These are phyloP conservation scores for Trichophyton benhamiae DNA, from an alignment of 2,329 filamentous ascomycete species.

Conservation along the genomic window DNA sequence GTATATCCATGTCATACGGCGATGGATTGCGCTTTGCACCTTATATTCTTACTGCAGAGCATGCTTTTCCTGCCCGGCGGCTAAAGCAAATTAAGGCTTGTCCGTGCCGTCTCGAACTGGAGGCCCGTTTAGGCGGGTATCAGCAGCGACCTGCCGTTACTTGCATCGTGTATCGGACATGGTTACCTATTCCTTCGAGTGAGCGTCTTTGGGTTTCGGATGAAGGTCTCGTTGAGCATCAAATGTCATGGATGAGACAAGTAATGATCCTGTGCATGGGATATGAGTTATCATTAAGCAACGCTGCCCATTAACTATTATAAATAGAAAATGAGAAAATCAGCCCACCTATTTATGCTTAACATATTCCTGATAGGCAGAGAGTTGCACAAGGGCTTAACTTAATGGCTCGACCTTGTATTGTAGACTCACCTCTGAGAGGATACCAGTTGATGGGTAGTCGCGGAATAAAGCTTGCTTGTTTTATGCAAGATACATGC, in stretches of 20 bases:
- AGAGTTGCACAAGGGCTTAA: neutral
- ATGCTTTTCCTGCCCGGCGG: neutral
- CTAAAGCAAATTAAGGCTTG: neutral
- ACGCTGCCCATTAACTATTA: too few species aligned
- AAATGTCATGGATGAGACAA: neutral
- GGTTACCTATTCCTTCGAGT: neutral
- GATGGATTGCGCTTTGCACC: too few species aligned
- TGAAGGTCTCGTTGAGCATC: neutral
- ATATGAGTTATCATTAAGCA: too few species aligned
- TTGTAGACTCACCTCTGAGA: neutral
- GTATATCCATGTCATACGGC: too few species aligned
- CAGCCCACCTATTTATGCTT: too few species aligned
- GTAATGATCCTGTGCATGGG: too few species aligned
- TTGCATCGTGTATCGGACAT: neutral
- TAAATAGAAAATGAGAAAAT: too few species aligned
- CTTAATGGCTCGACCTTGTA: neutral
- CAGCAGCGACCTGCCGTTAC: neutral
- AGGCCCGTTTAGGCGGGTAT: neutral
- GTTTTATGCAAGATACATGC: neutral
- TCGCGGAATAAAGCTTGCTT: neutral
- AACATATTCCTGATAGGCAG: neutral
- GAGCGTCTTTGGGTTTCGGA: neutral
- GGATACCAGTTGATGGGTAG: conserved; percentile 4
- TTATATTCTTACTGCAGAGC: neutral
- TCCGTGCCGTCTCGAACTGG: neutral